Percentiles rank a stretch among this genome's conserved stretches.
Conservation (phyloP, 1,284 basidiomycete species). For the Apiotrichum sp. region DNA sequence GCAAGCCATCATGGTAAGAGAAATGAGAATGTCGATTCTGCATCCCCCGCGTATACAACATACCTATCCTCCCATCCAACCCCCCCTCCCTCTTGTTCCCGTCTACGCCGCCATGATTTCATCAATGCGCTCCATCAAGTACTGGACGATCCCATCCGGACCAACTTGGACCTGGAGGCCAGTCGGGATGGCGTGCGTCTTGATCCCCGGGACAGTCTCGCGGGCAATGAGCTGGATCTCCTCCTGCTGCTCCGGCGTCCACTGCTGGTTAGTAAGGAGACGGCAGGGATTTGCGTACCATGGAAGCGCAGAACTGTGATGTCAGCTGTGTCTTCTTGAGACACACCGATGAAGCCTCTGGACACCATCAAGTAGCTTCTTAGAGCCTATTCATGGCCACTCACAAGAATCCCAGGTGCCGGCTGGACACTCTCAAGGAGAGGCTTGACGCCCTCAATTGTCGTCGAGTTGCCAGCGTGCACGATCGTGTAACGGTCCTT, state of each 20-base stretch:
- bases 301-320: constrained; percentile 37
- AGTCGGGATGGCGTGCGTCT: constrained; percentile 42
- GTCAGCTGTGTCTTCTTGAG: not conserved
- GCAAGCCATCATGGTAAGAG: too few relatives aligned
- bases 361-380: too few relatives aligned
- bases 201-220: constrained; percentile 42
- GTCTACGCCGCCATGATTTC: constrained; percentile 28
- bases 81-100: too few relatives aligned
- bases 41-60: too few relatives aligned
- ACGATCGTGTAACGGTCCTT: constrained; percentile 40
- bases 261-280: constrained; percentile 7
- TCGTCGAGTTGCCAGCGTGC: constrained; percentile 42
- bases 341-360: not conserved
- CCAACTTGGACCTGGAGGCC: constrained; percentile 42
- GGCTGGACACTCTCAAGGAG: constrained; percentile 34
- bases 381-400: constrained; percentile 15
- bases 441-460: constrained; percentile 40
- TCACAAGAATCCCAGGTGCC: constrained; percentile 38
- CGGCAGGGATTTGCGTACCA: constrained; percentile 10
- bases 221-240: constrained; percentile 41
- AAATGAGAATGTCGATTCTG: too few relatives aligned
- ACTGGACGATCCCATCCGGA: constrained; percentile 39
- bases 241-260: constrained; percentile 45
- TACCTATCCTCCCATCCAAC: too few relatives aligned
- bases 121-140: constrained; percentile 40